Percentiles rank a stretch among this genome's conserved stretches.
phyloP scores from a whole-genome alignment of 805 yeast species.

The Candida pseudoglaebosa region DNA sequence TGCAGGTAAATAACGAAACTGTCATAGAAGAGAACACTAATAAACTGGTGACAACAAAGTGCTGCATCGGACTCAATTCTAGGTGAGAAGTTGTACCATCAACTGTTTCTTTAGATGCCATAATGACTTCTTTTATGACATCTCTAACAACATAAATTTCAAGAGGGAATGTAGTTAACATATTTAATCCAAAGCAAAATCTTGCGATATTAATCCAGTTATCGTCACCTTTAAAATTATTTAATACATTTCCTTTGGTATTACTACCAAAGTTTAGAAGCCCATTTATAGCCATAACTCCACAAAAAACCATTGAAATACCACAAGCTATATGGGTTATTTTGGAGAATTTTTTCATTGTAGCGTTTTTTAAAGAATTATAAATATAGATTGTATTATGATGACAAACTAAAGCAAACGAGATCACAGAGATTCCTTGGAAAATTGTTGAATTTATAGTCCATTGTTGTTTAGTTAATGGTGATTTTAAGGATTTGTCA shows the following conservation, averaged over 20 bases:
- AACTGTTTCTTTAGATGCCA: constrained; percentile 14
- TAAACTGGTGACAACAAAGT: constrained; percentile 59
- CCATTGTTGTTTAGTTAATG: constrained; percentile 41
- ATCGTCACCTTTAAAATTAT: constrained; percentile 79
- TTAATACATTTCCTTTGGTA: constrained; percentile 83
- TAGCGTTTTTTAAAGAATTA: constrained; percentile 74
- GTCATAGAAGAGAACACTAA: constrained; percentile 68
- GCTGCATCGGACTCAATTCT: constrained; percentile 46
- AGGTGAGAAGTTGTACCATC: constrained; percentile 30
- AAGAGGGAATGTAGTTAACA: constrained; percentile 88
- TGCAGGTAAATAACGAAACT: constrained; percentile 76
- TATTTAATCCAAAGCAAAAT: constrained; percentile 85
- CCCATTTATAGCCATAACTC: constrained; percentile 76
- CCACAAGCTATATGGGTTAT: constrained; percentile 83
- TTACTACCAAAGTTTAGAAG: constrained; percentile 67
- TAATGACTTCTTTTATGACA: constrained; percentile 65
- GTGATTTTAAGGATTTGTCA: constrained; percentile 45
- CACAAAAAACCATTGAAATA: constrained; percentile 76
- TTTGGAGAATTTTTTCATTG: constrained; percentile 66
- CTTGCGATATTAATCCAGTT: constrained; percentile 79
- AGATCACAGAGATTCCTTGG: constrained; percentile 90
- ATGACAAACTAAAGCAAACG: constrained; percentile 94
- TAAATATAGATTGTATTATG: constrained; percentile 90
- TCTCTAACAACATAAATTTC: constrained; percentile 90
- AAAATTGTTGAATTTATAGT: constrained; percentile 64